Evolutionary conservation across 2,329 filamentous ascomycete species (phyloP), one percentile per base, ranked within the genome.

Genomic region (Grosmannia penicillata): DNA sequence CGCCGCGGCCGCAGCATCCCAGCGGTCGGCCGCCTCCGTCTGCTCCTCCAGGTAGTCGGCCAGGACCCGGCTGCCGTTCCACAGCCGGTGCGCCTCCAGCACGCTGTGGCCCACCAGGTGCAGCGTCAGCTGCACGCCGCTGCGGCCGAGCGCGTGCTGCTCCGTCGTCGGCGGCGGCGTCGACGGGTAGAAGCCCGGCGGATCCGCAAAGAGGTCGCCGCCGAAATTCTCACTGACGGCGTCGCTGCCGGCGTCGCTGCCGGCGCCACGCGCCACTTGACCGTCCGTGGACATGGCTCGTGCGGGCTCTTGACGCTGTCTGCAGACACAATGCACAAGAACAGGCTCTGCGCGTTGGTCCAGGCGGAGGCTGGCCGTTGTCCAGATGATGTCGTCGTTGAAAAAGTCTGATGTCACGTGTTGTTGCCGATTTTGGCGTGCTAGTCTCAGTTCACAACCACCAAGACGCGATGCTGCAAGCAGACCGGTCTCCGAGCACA

Each of bases 71-170:
- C 80, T 79, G 43, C 84, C 87, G 57, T 95, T 93, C 89, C 89
- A 96, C 23, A 95, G 70, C 47, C 82, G 71, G 57, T 94, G 84
- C 19, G 84, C 86, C 74, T 91, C 93, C 18, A 93, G 71, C 27
- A 85, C 82, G 64, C 82, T 87, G 57, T 82, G 77, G 42, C 86
- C 86, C 31, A 94, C 84, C 61, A 50, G 45, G 36, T 49, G 45
- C 47, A 86, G 66, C 39, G 60, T 68, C 45, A 83, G 57, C 28
- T 62, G 63, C 38, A 71, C 46, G 33, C 78, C 78, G 23, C 70
- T 73, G 42, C 42, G 43, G 30, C 45, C 43, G 23, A 94, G 69
- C 45, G 67, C 72, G 62, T 93, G 81, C 31, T 74, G 69, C 45
- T 82, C 75, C 44, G 72, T 75, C 3, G 81, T 89, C 8, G 84